Evolutionary conservation across 306 rosid genomes (phyloP).

Genomic region (Betula pendula): DNA sequence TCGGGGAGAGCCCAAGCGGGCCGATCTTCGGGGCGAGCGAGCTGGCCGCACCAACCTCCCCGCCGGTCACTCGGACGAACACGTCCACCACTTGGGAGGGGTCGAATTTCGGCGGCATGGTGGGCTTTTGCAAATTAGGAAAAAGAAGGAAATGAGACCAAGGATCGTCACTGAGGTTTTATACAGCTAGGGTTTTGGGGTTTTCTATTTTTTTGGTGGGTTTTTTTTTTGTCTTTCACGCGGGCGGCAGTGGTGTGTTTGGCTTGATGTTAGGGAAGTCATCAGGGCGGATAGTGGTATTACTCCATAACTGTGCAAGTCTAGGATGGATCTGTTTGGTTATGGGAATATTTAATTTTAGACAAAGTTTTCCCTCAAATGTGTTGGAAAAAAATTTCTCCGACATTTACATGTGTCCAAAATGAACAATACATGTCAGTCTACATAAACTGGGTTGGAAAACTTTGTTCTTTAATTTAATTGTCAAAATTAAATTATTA

Average conservation of each 20-base stretch:
- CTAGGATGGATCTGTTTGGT: too few species aligned
- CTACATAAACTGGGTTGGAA: too few species aligned
- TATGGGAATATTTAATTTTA: too few species aligned
- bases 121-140: too few species aligned
- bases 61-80: constrained; percentile 27
- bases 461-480: too few species aligned
- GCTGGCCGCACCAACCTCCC: constrained; percentile 31
- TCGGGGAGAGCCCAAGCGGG: constrained; percentile 24
- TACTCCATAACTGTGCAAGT: too few species aligned
- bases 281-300: too few species aligned
- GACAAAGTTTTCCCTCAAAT: too few species aligned
- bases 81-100: constrained; percentile 26
- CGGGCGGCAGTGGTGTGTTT: background rate
- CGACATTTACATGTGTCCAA: too few species aligned
- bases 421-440: too few species aligned
- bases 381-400: too few species aligned
- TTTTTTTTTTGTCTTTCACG: background rate
- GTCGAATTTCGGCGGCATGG: constrained; percentile 26
- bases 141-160: background rate
- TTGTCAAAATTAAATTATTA: too few species aligned
- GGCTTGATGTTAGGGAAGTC: background rate
- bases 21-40: constrained; percentile 31
- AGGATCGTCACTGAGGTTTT: background rate
- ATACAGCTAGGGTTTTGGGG: constrained; percentile 20
- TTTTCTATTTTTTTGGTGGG: background rate